These are phyloP conservation scores for Globisporangium acanthophoron DNA, from an alignment of 352 stramenopile genomes.

Conservation along the genomic window DNA sequence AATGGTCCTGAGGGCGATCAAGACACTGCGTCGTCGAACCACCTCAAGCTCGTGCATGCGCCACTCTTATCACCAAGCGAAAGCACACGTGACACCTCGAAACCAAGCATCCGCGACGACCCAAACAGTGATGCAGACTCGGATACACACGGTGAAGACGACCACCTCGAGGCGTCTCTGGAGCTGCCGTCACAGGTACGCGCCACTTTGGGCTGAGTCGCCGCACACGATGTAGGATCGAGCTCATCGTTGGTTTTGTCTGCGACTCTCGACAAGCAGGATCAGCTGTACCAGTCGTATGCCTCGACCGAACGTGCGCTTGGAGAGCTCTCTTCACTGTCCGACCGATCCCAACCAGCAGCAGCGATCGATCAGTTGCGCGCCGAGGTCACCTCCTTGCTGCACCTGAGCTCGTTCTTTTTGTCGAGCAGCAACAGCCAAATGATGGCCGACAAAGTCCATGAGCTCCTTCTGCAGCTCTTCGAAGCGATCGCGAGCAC, in stretches of 20 bases:
- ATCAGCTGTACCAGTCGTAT: constrained; percentile 25
- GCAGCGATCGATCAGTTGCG: constrained; percentile 13
- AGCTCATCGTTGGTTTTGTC: neutral
- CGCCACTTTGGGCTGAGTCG: neutral
- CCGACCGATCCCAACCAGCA: constrained; percentile 1
- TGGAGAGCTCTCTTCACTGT: constrained; percentile 10
- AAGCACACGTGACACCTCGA: neutral
- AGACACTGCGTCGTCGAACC: constrained; percentile 3
- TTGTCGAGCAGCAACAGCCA: constrained; percentile 9
- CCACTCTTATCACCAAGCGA: constrained; percentile 18
- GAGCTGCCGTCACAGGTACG: constrained; percentile 42
- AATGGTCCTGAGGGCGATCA: constrained; percentile 2
- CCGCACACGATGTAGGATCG: neutral
- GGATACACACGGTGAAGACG: constrained; percentile 9
- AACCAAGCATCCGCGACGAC: neutral
- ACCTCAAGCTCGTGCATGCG: constrained; percentile 43
- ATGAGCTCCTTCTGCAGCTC: constrained; percentile 19
- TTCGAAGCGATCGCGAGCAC: constrained; percentile 18
- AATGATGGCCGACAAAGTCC: neutral
- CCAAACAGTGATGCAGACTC: neutral
- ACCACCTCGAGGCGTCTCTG: constrained; percentile 41
- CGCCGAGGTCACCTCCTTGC: constrained; percentile 16
- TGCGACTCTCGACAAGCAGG: constrained; percentile 10
- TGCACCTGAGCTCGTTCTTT: constrained; percentile 27
- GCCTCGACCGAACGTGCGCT: constrained; percentile 21